These are phyloP conservation scores for Erodium maritimum DNA, from an alignment of 345 rosid genomes.

Conservation along the genomic window DNA sequence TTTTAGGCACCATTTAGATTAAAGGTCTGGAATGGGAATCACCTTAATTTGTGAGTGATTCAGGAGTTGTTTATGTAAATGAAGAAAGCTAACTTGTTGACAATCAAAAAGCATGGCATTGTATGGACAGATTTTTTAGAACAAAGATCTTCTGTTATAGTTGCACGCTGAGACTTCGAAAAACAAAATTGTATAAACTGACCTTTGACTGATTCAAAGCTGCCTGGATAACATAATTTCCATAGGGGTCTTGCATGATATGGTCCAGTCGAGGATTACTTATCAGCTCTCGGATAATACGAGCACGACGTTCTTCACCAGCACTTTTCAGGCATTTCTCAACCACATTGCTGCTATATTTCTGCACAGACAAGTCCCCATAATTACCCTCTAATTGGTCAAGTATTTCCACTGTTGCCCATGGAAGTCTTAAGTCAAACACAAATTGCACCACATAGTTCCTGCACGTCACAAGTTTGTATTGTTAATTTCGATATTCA, in stretches of 20 bases:
- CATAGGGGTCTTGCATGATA: conserved; percentile 78
- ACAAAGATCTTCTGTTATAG: no score
- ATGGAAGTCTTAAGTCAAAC: conserved; percentile 49
- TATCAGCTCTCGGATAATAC: conserved; percentile 48
- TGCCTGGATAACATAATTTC: conserved; percentile 77
- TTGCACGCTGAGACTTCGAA: no score
- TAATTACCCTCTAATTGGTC: conserved; percentile 57
- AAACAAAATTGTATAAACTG: no score
- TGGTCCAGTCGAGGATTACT: conserved; percentile 43
- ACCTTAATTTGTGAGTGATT: no score
- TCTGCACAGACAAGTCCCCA: conserved; percentile 72
- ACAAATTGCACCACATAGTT: conserved; percentile 72
- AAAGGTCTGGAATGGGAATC: no score
- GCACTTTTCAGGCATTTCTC: conserved; percentile 63
- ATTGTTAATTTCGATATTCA: background rate
- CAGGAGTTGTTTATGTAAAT: no score
- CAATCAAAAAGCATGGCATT: no score
- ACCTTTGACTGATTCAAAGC: conserved; percentile 60
- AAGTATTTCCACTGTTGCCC: conserved; percentile 41
- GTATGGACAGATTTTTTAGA: no score
- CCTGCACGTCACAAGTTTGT: conserved; percentile 20
- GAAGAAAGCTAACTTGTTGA: no score
- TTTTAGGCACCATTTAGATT: no score
- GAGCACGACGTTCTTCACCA: conserved; percentile 31
- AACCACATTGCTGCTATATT: conserved; percentile 85